phyloP scores from a whole-genome alignment of 108 stramenopile species.

The Aurantiochytrium sp. region DNA sequence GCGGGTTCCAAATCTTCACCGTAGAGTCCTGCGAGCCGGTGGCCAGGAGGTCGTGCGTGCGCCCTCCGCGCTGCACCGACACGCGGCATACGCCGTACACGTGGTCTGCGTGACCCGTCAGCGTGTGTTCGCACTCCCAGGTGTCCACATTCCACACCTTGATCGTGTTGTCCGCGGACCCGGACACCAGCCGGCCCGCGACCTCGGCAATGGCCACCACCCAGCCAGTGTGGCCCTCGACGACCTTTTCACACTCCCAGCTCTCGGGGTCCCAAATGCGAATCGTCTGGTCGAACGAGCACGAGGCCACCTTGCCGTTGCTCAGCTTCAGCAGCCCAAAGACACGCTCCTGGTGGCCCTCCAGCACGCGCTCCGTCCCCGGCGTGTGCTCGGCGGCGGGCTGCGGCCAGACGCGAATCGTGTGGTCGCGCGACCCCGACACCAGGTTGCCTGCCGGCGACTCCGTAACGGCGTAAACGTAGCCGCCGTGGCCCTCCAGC shows the following conservation, averaged over 20 bases:
- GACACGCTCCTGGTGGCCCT: neutral
- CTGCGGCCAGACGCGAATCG: slow-evolving; percentile 8
- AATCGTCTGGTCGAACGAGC: neutral
- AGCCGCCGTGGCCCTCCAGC: slow-evolving; percentile 9
- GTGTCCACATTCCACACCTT: neutral
- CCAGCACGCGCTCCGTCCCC: neutral
- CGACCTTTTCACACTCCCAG: neutral
- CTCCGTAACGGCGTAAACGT: slow-evolving; percentile 22
- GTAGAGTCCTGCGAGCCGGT: slow-evolving; percentile 6
- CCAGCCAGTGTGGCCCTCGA: slow-evolving; percentile 1
- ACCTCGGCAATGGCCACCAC: slow-evolving; percentile 21
- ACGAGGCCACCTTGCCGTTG: slow-evolving; percentile 16
- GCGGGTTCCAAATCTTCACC: slow-evolving; percentile 8
- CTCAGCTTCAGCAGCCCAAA: neutral
- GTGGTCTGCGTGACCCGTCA: slow-evolving; percentile 5
- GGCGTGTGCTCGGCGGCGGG: neutral
- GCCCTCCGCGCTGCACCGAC: neutral
- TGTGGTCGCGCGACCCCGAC: neutral
- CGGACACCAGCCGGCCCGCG: slow-evolving; percentile 1
- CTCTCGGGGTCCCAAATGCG: neutral
- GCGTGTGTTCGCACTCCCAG: neutral
- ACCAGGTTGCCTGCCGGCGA: neutral
- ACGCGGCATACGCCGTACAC: slow-evolving; percentile 11
- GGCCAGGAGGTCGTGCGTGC: neutral
- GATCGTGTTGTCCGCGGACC: slow-evolving; percentile 4